These are phyloP conservation scores for Dimocarpus longan DNA, from an alignment of 345 rosid species.

Conservation along the genomic window DNA sequence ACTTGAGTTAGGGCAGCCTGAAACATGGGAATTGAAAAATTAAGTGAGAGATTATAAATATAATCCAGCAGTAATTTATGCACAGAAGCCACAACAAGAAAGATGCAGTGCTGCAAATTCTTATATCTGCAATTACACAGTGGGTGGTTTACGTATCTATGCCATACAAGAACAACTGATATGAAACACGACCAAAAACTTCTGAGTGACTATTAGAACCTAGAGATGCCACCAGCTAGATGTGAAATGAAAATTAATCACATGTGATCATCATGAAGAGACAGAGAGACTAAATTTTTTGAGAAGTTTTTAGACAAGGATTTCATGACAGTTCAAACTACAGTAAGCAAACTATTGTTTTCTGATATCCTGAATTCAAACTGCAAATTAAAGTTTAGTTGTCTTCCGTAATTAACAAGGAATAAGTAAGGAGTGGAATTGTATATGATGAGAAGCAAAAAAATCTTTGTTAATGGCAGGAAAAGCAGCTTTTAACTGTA, in stretches of 20 bases:
- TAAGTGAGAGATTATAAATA: neutral
- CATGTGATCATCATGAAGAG: neutral
- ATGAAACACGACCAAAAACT: neutral
- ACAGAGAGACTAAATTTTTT: neutral
- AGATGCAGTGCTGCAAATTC: neutral
- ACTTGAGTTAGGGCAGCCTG: constrained; percentile 70
- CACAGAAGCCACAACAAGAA: neutral
- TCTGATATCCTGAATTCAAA: neutral
- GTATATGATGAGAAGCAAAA: neutral
- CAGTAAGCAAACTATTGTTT: constrained; percentile 1
- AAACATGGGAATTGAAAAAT: constrained; percentile 8
- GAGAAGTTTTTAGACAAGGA: neutral
- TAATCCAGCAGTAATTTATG: neutral
- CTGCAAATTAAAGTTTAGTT: neutral
- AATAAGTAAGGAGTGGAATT: neutral
- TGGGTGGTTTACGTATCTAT: neutral
- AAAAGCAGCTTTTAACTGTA: neutral
- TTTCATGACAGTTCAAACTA: neutral
- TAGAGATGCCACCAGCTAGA: neutral
- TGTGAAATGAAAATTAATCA: neutral
- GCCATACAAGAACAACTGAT: neutral
- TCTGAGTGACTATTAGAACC: neutral
- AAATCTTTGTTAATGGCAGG: neutral
- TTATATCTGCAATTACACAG: neutral
- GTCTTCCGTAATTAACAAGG: neutral